Base-by-base conservation (phyloP, 495 filamentous ascomycete genomes). In the Penicillium goetzii region DNA sequence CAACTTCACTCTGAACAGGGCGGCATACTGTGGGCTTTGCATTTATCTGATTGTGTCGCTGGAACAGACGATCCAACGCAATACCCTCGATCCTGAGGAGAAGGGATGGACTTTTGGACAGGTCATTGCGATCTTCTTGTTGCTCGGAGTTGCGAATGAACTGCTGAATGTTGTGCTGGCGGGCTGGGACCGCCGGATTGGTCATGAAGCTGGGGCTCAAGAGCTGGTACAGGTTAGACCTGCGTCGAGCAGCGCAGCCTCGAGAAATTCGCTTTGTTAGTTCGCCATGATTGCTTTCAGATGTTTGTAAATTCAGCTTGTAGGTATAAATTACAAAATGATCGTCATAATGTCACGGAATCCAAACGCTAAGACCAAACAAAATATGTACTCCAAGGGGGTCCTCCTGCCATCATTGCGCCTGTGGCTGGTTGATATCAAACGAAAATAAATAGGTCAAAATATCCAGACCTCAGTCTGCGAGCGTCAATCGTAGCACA, bases 71-170 rank as follows among this genome's bases (percentile, higher is more conserved):
- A 65, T 68, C 26, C 32, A 49, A 26, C 66, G 61, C 6, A 68
- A 68, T 11, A 21, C 53, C 23, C 58, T 65, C 32, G 58, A 62
- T 15, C 62, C 66, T 0, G 36, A 65, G 49, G 66, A 68, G 34
- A 57, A 56, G 28, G 58, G 61, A 1, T 68, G 65, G 65, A 65
- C 62, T 1, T 68, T 68, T 51, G 65, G 65, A 1, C 62, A 68
- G 41, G 62, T 68, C 28, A 62, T 68, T 65, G 65, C 65, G 10
- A 68, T 68, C 50, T 65, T 64, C 41, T 33, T 64, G 51, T 56
- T 68, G 62, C 19, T 65, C n/a, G 65, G 62, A 26, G 66, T 68
- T 45, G 66, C 62, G 17, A 64, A 68, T 33, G 66, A 68, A 49
- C 28, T 68, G 19, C 45, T 68, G 0, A 65, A 68, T 62, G 66